Base-by-base conservation (phyloP, 352 stramenopile genomes). In the Phytophthora sansomeana region DNA sequence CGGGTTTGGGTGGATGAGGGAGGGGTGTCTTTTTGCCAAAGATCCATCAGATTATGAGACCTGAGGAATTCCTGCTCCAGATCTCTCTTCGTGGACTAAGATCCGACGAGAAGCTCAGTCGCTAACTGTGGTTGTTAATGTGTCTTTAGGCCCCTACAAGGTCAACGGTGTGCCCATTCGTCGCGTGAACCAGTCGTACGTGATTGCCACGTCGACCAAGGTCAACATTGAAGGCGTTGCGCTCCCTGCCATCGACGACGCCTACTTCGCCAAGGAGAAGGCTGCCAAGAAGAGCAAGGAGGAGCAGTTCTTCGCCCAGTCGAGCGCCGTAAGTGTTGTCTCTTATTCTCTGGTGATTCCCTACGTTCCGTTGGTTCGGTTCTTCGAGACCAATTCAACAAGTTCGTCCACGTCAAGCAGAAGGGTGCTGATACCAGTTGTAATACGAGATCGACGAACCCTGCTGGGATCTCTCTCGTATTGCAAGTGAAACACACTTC, bases 151-250 rank as follows among this genome's bases (percentile, higher is more conserved):
- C 73, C 98, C 98, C 28, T 99, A 99, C 94, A 98, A 98, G 87
- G 90, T 99, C 51, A 99, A 99, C 89, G 97, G 97, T 67, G 97
- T 99, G 26, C 98, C 97, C 24, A 80, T 99, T 55, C 92, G 97
- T 71, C 96, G 98, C 63, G 96, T 99, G 50, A 99, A 99, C 87
- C 97, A 99, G 89, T 85, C 96, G 41, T 99, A 99, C 78, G 97
- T 99, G 41, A 99, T 99, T 75, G 97, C 95, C 59, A 99, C 98
- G 50, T 98, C 92, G 39, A 98, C 97, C 66, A 99, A 98, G 86
- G 83, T 99, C 1, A 89, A 99, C 87, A 81, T 99, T 52, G 84
- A 81, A 39, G 84, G 80, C 53, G 89, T 99, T 1, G 87, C 95
- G 55, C 91, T 99, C 63, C 90, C 96, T 53, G 86, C 90, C 42